Conservation (phyloP, 495 filamentous ascomycete species). For the Podospora appendiculata region DNA sequence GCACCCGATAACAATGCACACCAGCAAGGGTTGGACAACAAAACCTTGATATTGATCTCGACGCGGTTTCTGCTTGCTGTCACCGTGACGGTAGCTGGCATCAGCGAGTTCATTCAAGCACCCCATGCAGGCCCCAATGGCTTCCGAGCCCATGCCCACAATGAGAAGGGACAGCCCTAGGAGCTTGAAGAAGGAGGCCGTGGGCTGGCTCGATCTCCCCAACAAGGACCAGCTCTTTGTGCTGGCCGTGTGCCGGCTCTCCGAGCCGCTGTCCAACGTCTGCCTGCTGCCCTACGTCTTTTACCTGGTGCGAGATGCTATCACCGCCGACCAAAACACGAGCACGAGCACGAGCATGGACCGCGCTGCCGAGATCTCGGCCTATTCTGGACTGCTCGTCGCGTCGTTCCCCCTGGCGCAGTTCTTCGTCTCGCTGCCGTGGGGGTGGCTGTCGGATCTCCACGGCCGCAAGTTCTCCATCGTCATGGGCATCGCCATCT, state of each 20-base stretch:
- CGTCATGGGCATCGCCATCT: constrained; percentile 60
- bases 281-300: constrained; percentile 48
- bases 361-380: constrained; percentile 1
- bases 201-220: constrained; percentile 34
- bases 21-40: too few species aligned
- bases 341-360: neutral
- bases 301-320: constrained; percentile 45
- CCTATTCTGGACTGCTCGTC: constrained; percentile 3
- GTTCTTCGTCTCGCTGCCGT: constrained; percentile 64
- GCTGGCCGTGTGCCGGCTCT: constrained; percentile 43
- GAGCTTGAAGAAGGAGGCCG: neutral
- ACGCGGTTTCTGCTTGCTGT: too few species aligned
- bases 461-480: constrained; percentile 67
- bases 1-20: too few species aligned
- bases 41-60: too few species aligned
- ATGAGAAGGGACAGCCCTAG: neutral
- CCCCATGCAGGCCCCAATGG: too few species aligned
- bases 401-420: constrained; percentile 7
- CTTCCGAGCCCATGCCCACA: neutral
- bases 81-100: too few species aligned
- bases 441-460: constrained; percentile 40
- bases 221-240: constrained; percentile 45
- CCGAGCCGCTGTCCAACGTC: constrained; percentile 44
- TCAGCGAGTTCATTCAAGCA: too few species aligned
- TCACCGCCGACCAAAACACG: constrained; percentile 27